These are phyloP conservation scores for Chaetoceros muelleri DNA, from an alignment of 108 stramenopile genomes.

Conservation along the genomic window DNA sequence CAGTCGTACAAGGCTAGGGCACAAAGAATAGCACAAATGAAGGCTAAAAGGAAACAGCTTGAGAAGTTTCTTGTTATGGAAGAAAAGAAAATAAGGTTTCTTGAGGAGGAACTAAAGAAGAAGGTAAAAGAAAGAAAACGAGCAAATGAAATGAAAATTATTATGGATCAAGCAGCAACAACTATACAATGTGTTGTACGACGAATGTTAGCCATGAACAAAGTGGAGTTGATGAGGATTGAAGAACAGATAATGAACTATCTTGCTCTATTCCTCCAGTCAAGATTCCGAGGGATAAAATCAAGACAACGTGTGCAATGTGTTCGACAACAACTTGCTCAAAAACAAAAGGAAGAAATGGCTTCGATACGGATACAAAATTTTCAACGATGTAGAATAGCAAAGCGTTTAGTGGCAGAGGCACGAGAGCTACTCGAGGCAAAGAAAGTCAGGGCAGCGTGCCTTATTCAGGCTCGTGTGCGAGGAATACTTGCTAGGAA, in stretches of 20 bases:
- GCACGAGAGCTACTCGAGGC: neutral
- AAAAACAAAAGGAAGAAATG: neutral
- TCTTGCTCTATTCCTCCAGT: neutral
- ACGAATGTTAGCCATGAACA: neutral
- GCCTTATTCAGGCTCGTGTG: neutral
- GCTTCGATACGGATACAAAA: neutral
- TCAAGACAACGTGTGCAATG: neutral
- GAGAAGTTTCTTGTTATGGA: neutral
- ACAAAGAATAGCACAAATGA: neutral
- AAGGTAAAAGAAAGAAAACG: slow-evolving; percentile 4
- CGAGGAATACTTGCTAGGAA: neutral
- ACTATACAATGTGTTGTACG: slow-evolving; percentile 17
- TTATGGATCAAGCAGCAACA: slow-evolving; percentile 17
- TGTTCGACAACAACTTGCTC: neutral
- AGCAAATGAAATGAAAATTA: slow-evolving; percentile 13
- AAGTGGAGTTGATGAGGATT: neutral
- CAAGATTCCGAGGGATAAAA: neutral
- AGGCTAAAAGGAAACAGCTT: neutral
- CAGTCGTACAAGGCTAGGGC: neutral
- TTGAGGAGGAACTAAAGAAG: slow-evolving; percentile 6
- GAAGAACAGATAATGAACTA: neutral
- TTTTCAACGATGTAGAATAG: neutral
- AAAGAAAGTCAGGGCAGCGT: neutral
- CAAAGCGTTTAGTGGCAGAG: neutral
- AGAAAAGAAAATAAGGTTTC: neutral